Evolutionary conservation across 2,329 filamentous ascomycete genomes (phyloP).

Genomic region (Monosporascus sp.): DNA sequence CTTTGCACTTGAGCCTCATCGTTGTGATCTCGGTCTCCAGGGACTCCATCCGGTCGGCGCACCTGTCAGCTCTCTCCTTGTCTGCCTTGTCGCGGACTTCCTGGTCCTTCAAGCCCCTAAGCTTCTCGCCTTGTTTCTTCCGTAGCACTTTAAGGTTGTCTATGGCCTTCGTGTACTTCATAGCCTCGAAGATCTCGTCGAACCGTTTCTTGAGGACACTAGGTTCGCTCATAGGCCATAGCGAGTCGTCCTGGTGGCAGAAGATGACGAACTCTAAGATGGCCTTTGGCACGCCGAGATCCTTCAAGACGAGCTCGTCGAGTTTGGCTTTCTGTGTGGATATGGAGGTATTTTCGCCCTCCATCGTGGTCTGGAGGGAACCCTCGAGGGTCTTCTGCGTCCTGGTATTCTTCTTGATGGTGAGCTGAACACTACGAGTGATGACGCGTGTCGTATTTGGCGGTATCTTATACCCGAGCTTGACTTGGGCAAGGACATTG

Average conservation of each 20-base stretch:
- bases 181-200: slow-evolving; percentile 94
- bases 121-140: slow-evolving; percentile 74
- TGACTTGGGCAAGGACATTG: slow-evolving; percentile 86
- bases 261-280: slow-evolving; percentile 95
- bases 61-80: slow-evolving; percentile 76
- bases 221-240: slow-evolving; percentile 94
- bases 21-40: slow-evolving; percentile 62
- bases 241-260: slow-evolving; percentile 94
- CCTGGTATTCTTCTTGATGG: slow-evolving; percentile 72
- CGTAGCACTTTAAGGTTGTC: slow-evolving; percentile 85
- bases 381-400: slow-evolving; percentile 82
- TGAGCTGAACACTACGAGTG: slow-evolving; percentile 78
- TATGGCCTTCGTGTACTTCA: slow-evolving; percentile 96
- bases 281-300: slow-evolving; percentile 82
- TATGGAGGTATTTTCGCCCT: slow-evolving; percentile 72
- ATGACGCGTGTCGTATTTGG: slow-evolving; percentile 75
- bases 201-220: slow-evolving; percentile 84
- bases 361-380: slow-evolving; percentile 66
- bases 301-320: slow-evolving; percentile 76
- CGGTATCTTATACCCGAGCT: slow-evolving; percentile 77
- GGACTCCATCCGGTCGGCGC: slow-evolving; percentile 58
- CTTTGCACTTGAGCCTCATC: slow-evolving; percentile 52
- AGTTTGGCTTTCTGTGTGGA: slow-evolving; percentile 79
- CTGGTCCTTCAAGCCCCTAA: slow-evolving; percentile 66
- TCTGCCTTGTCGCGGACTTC: slow-evolving; percentile 75